Conservation (phyloP, 2,329 filamentous ascomycete species). For the Aspergillus sp. region DNA sequence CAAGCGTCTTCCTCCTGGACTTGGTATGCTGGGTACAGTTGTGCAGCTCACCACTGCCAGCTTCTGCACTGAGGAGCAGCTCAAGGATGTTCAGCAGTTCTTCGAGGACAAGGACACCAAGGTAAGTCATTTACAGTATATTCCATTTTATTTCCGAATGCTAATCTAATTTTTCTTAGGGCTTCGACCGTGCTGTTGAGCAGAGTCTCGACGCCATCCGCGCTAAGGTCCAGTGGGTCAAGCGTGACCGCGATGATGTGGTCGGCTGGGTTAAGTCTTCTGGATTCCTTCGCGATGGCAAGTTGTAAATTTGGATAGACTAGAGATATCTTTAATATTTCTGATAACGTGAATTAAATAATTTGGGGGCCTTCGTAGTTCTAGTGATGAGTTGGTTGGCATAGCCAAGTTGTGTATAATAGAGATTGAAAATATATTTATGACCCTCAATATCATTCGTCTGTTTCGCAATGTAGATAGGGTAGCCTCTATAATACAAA, state of each 20-base stretch:
- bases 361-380: no score
- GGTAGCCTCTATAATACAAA: no score
- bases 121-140: conserved; percentile 31
- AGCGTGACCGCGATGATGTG: conserved; percentile 74
- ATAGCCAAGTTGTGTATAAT: no score
- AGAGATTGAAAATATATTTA: no score
- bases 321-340: no score
- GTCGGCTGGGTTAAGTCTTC: conserved; percentile 64
- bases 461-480: no score
- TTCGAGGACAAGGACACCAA: conserved; percentile 79
- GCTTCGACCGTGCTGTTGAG: conserved; percentile 83
- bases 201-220: conserved; percentile 81
- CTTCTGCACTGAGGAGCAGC: conserved; percentile 73
- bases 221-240: conserved; percentile 78
- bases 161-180: conserved; percentile 31
- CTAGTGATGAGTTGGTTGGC: no score
- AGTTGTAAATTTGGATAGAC: conserved; percentile 19
- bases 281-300: conserved; percentile 48
- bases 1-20: conserved; percentile 76
- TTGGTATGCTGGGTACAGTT: conserved; percentile 79
- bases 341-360: no score
- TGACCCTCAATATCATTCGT: no score
- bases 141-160: background rate
- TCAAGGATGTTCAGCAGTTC: conserved; percentile 72
- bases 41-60: conserved; percentile 77